Evolutionary conservation across 371 early-diverging fungal genomes (phyloP).

Genomic region (Umbelopsis sp.): DNA sequence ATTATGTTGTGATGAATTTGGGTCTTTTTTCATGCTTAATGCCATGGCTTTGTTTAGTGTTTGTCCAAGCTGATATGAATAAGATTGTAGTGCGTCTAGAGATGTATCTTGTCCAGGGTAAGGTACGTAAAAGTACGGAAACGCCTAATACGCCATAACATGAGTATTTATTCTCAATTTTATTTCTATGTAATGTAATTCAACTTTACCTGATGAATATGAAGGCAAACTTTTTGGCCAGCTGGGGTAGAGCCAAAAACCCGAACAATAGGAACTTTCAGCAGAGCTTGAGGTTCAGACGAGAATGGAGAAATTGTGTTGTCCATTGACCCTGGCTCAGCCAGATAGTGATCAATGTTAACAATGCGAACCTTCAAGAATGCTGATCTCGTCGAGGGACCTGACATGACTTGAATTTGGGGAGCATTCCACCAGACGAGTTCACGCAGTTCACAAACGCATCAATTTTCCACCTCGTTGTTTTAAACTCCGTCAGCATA

Average conservation of each 20-base stretch:
- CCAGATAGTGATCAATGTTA: conserved; percentile 67
- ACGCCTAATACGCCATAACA: conserved; percentile 45
- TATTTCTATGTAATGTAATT: no score
- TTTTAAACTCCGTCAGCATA: background rate
- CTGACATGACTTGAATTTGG: conserved; percentile 1
- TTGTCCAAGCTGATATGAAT: conserved; percentile 66
- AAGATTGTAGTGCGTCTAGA: conserved; percentile 34
- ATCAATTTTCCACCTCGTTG: background rate
- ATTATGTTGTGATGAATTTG: conserved; percentile 28
- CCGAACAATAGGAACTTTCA: conserved; percentile 76
- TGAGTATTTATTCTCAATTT: background rate
- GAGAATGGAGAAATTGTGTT: conserved; percentile 43
- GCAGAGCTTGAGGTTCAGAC: conserved; percentile 28
- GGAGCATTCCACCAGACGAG: background rate
- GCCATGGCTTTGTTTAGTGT: conserved; percentile 77
- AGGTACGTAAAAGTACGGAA: conserved; percentile 80
- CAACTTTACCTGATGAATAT: conserved; percentile 68
- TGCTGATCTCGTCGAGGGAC: conserved; percentile 10
- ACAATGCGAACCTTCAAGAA: conserved; percentile 60
- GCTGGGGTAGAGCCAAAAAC: conserved; percentile 78
- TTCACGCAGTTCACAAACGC: background rate
- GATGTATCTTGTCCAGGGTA: conserved; percentile 39
- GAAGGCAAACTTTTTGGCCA: conserved; percentile 80
- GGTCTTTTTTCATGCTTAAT: conserved; percentile 33
- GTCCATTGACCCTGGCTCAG: conserved; percentile 60